Evolutionary conservation across 73 alveolate genomes (phyloP), one percentile per base, ranked within the genome.

Genomic region (Symbiodinium natans): DNA sequence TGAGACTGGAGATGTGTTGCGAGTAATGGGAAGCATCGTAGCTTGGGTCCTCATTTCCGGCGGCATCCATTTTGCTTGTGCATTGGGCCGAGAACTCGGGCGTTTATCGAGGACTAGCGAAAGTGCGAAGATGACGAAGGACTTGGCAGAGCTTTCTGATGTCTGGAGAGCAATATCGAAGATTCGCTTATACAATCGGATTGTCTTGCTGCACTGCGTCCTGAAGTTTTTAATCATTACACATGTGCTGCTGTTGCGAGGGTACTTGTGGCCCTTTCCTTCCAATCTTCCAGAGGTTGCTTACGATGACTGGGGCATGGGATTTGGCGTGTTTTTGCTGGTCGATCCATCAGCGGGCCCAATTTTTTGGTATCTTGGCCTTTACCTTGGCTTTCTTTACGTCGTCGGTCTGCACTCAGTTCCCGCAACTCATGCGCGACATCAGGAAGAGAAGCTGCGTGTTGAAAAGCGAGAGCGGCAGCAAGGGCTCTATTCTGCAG

Each of bases 231-330:
- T 84, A 33, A 46, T 84, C 46, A 7, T 46, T 17, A 7, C n/a
- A 5, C 93, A 48, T 31, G 71, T 31, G 38, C 31, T 84, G 80
- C 80, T 84, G 11, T 46, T 84, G 36, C 41, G 93, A 5, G 93
- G 93, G 41, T 84, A 84, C 36, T 33, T 84, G 82, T 84, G 93
- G 93, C 93, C 93, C 82, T 9, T 84, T 11, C 93, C 93, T 9
- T 19, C 36, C 42, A 40, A 84, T 33, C 34, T 84, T 34, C 48
- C 82, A 34, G 40, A 84, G 36, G 3, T 5, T 33, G 93, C 48
- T 23, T 15, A 31, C 80, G 41, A 31, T 13, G 33, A 46, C 39
- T 59, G n/a, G 36, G 93, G 93, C 23, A 27, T n/a, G n/a, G n/a
- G n/a, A n/a, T n/a, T n/a, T n/a, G n/a, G n/a, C n/a, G n/a, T n/a